Evolutionary conservation across 176 grass and related monocot species (phyloP).

Genomic region (Musa itinerans): DNA sequence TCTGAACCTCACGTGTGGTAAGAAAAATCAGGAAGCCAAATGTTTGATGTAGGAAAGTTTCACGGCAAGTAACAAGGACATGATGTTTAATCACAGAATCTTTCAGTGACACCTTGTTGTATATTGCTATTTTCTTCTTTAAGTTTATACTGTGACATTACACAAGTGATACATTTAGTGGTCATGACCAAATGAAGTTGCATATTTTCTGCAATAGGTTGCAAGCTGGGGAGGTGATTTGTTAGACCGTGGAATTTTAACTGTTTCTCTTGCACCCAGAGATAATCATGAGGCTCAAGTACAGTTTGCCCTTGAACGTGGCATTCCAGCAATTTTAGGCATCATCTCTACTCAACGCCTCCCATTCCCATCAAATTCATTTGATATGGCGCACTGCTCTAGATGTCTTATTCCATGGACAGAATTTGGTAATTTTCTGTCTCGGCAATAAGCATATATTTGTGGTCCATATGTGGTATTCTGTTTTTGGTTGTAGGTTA

Average conservation of each 20-base stretch:
- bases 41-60: neutral
- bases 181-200: neutral
- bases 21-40: neutral
- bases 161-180: neutral
- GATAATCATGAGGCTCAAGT: conserved; percentile 99
- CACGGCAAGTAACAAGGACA: neutral
- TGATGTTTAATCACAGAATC: neutral
- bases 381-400: conserved; percentile 93
- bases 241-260: conserved; percentile 55
- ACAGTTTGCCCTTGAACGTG: conserved; percentile 95
- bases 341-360: conserved; percentile 93
- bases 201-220: conserved; percentile 25
- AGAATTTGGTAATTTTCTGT: conserved; percentile 55
- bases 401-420: conserved; percentile 84
- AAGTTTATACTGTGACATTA: too few relatives aligned
- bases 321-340: conserved; percentile 87
- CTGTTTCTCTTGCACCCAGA: conserved; percentile 72
- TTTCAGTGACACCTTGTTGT: neutral
- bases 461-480: neutral
- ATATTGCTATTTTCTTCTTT: neutral
- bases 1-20: neutral
- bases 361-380: conserved; percentile 59
- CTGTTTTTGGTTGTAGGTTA: neutral
- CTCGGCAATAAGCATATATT: neutral
- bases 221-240: conserved; percentile 95